Base-by-base conservation (phyloP, 352 stramenopile genomes). In the Elongisporangium senticosum region DNA sequence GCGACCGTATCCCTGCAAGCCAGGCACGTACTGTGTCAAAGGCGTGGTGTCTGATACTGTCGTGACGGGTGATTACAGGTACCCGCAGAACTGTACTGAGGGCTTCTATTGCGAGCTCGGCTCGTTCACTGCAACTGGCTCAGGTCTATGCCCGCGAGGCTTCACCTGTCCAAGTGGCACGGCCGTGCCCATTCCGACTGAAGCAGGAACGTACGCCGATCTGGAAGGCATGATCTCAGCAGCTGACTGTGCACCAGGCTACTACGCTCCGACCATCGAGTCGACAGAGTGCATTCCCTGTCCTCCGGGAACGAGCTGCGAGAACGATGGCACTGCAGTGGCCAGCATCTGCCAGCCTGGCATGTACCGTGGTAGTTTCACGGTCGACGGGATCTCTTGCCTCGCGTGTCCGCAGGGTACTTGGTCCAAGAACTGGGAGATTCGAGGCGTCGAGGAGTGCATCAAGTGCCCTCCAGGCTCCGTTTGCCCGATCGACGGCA, bases 401-500 rank as follows among this genome's bases (percentile, higher is more conserved):
- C 67, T 89, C 3, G 72, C 84, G 49, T 98, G 90, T 72, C 90
- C 95, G 11, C 86, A 98, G 71, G 96, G 96, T 6, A 98, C 92
- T 11, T 99, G 96, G 96, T 98, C 89, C 15, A 99, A 98, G 73
- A 98, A 99, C 73, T 99, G 95, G 94, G 93, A 98, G 52, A 70
- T 99, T 3, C 85, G 95, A 52, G 88, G 96, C n/a, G 83, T 95
- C 28, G 81, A 90, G 26, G 93, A 98, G 64, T 99, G 96, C 69
- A 90, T 78, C 6, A 74, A 82, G 21, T 99, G 95, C 74, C 83
- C 96, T 0, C 89, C 96, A 6, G 96, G 96, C 13, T 81, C 89
- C 0, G 90, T 98, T 2, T 99, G 96, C 57, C 83, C 91, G 8
- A 87, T 97, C 22, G 95, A 99, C 57, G 96, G 94, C 10, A 98